Conservation (phyloP, 208 protist species). For the Sergeia podlipaevii region DNA sequence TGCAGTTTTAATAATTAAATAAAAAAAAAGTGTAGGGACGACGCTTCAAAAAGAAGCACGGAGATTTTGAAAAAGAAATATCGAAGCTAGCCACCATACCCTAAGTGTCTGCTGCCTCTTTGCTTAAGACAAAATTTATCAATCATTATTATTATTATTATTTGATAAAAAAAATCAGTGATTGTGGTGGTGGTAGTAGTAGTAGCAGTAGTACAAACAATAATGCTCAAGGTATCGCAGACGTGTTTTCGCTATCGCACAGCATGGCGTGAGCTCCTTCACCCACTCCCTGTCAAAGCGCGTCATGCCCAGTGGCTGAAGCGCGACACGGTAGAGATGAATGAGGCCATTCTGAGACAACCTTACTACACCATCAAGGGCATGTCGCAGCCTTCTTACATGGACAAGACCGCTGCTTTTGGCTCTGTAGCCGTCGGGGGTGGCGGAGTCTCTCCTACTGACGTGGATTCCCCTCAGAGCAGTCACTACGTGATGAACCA, state of each 20-base stretch:
- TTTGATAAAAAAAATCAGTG: too few relatives aligned
- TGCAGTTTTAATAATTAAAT: too few relatives aligned
- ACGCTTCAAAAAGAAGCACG: too few relatives aligned
- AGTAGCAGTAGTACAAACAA: too few relatives aligned
- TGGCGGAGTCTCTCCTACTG: too few relatives aligned
- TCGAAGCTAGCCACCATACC: too few relatives aligned
- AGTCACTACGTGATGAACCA: constrained; percentile 20
- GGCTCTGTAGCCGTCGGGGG: not conserved
- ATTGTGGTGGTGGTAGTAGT: too few relatives aligned
- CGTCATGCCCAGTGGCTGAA: constrained; percentile 82
- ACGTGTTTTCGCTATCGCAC: constrained; percentile 56
- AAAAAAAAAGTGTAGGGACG: too few relatives aligned
- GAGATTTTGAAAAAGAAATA: too few relatives aligned
- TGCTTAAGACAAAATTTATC: too few relatives aligned
- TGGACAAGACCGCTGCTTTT: constrained; percentile 8
- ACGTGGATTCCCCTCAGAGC: constrained; percentile 18
- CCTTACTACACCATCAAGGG: constrained; percentile 86
- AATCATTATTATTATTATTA: too few relatives aligned
- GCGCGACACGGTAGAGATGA: constrained; percentile 80
- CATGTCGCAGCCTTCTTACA: constrained; percentile 17
- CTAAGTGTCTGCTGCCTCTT: too few relatives aligned
- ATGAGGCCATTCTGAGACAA: constrained; percentile 65
- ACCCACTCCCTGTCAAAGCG: constrained; percentile 58
- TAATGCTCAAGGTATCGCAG: constrained; percentile 15
- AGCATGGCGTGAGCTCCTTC: constrained; percentile 84